Evolutionary conservation across 1,139 yeast species (phyloP), one percentile per base, ranked within the genome.

Genomic region (Casaregolazyma lundiana): DNA sequence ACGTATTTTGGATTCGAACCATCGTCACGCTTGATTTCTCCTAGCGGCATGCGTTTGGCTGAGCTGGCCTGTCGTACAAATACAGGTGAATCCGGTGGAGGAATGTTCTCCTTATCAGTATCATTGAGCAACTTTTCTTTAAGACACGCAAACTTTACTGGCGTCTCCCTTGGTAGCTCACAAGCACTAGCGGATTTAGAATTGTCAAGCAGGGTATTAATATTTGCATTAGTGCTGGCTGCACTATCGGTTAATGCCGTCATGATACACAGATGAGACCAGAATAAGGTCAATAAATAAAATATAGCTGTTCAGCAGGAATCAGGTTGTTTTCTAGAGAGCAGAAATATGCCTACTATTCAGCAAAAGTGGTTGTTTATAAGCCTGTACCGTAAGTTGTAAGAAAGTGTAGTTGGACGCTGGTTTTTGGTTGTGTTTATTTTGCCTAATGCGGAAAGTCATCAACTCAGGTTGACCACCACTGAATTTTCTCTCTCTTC

Each of bases 1-100:
- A 44, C 35, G 7, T 30, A 26, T 18, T 34, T 41, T 2, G 48
- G 17, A 34, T 22, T 39, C 11, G 37, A 41, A 2, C 29, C 29
- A 7, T 39, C 15, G 21, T 20, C 39, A 6, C 24, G 32, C 2
- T 41, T n/a, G 4, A 45, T 9, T 29, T 48, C 53, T 8, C 45
- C 44, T 17, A 50, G 26, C 3, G 52, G 53, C 17, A 44, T 35
- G 13, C 53, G 47, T 7, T 32, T 37, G 19, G 29, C 24, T 17
- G 34, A 26, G 15, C 6, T 7, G 26, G 18, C 24, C 16, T 35
- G 35, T 18, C 41, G 38, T n/a, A 34, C 26, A 9, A 32, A 42
- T 11, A 48, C 53, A 1, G 55, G 56, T 24, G 56, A 52, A 42
- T 50, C 41, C 26, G 52, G 50, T 11, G 56, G 57, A 15, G 56